Percentiles rank a stretch among this genome's conserved stretches.
Conservation (phyloP, 768 basidiomycete species). For the Melanogaster broomeanus region DNA sequence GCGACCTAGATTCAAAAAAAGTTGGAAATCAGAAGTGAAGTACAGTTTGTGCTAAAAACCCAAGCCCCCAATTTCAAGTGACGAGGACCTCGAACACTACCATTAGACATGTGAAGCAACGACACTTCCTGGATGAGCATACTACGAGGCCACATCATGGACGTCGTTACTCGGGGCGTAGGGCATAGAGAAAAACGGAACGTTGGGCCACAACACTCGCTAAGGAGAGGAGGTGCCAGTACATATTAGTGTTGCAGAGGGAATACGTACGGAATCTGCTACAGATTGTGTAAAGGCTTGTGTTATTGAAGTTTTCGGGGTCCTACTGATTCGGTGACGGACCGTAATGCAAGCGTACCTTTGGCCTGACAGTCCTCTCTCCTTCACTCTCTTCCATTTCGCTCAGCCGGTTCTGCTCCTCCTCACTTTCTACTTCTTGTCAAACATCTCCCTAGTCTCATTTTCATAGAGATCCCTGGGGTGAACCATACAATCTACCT, state of each 20-base stretch:
- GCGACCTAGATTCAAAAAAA: constrained; percentile 8
- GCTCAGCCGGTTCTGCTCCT: constrained; percentile 6
- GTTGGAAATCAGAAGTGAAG: background rate
- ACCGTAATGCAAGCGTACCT: constrained; percentile 8
- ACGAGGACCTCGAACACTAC: constrained; percentile 20
- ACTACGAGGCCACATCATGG: too few species aligned
- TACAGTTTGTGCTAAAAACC: background rate
- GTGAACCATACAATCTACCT: background rate
- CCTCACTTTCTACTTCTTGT: constrained; percentile 1
- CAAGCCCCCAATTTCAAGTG: background rate
- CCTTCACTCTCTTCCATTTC: constrained; percentile 11
- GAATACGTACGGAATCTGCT: too few species aligned
- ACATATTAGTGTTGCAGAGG: too few species aligned
- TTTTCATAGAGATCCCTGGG: constrained; percentile 15
- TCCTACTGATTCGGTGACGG: constrained; percentile 13
- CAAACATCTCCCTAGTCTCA: background rate
- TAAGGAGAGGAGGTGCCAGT: too few species aligned
- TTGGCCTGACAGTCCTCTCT: constrained; percentile 4
- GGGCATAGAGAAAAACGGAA: too few species aligned
- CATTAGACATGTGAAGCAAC: constrained; percentile 28
- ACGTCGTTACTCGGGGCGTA: too few species aligned
- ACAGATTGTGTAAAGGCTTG: too few species aligned
- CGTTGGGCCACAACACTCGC: too few species aligned
- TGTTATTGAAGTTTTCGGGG: constrained; percentile 15
- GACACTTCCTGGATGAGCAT: background rate